These are phyloP conservation scores for Agrostemma githago DNA, from an alignment of 148 eudicot genomes.

Conservation along the genomic window DNA sequence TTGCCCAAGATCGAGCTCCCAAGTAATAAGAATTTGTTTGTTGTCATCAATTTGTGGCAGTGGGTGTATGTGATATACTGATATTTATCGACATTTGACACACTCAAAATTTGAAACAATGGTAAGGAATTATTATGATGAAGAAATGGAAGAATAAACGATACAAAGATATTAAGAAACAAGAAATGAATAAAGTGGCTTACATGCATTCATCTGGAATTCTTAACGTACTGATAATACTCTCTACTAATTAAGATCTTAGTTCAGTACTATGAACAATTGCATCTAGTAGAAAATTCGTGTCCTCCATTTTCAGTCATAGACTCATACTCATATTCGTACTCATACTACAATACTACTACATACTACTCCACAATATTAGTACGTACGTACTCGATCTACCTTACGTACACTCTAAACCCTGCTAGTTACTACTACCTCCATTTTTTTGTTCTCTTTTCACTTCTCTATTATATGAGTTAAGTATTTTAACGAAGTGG, in stretches of 20 bases:
- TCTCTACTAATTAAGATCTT: not conserved
- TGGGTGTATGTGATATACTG: too few species aligned
- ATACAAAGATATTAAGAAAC: not conserved
- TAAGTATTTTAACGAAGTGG: too few species aligned
- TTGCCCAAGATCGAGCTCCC: too few species aligned
- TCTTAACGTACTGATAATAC: not conserved
- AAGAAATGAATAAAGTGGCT: not conserved
- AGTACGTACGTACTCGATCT: too few species aligned
- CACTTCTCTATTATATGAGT: too few species aligned
- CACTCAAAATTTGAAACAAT: too few species aligned
- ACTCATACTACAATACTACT: not conserved
- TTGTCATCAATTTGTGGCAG: too few species aligned
- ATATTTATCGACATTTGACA: too few species aligned
- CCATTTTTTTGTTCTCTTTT: too few species aligned
- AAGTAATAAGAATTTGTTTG: too few species aligned
- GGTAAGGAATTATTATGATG: not conserved
- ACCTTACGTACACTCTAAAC: not conserved
- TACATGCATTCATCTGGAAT: not conserved
- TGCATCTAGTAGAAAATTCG: not conserved
- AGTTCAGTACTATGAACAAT: slow-evolving; percentile 12
- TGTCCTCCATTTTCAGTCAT: not conserved
- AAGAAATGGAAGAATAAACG: not conserved
- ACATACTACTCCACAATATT: not conserved
- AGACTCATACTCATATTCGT: too few species aligned
- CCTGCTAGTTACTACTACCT: not conserved